Conservation (phyloP, 176 grass and related monocot species). For the Aegilops bicornis region DNA sequence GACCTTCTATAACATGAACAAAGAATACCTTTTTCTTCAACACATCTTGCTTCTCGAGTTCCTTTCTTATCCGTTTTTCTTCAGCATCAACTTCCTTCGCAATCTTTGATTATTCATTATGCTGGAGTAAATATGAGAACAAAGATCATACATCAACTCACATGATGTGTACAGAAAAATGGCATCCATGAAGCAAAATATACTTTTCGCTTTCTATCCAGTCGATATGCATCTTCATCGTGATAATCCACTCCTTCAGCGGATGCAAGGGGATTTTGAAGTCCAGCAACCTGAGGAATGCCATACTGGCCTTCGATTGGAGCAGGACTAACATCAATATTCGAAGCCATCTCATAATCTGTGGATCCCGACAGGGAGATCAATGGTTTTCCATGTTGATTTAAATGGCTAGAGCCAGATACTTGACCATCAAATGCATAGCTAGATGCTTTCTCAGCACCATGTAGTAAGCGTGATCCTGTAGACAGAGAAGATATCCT, state of each 20-base stretch:
- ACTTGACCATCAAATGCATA: slow-evolving; percentile 70
- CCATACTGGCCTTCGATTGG: slow-evolving; percentile 49
- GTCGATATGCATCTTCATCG: slow-evolving; percentile 67
- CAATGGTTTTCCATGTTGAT: slow-evolving; percentile 47
- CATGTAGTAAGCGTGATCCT: slow-evolving; percentile 56
- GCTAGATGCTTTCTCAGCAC: slow-evolving; percentile 46
- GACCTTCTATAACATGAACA: slow-evolving; percentile 25
- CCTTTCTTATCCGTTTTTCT: slow-evolving; percentile 89
- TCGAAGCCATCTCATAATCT: slow-evolving; percentile 53
- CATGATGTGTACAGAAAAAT: background rate
- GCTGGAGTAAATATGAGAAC: slow-evolving; percentile 22
- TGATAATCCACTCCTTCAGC: slow-evolving; percentile 55
- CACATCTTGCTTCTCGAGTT: slow-evolving; percentile 92
- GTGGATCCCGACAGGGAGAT: slow-evolving; percentile 35
- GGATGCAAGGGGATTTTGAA: slow-evolving; percentile 46
- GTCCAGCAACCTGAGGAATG: slow-evolving; percentile 45
- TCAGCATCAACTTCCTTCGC: slow-evolving; percentile 91
- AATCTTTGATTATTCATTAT: slow-evolving; percentile 88
- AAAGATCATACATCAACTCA: slow-evolving; percentile 16
- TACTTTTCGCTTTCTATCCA: slow-evolving; percentile 92
- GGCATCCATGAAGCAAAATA: slow-evolving; percentile 12
- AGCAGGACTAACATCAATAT: slow-evolving; percentile 47
- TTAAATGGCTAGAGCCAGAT: slow-evolving; percentile 56
- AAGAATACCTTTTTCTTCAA: slow-evolving; percentile 84
- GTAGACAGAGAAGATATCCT: slow-evolving; percentile 50